These are phyloP conservation scores for Phalaenopsis hybrid DNA, from an alignment of 116 monocot genomes.

Conservation along the genomic window DNA sequence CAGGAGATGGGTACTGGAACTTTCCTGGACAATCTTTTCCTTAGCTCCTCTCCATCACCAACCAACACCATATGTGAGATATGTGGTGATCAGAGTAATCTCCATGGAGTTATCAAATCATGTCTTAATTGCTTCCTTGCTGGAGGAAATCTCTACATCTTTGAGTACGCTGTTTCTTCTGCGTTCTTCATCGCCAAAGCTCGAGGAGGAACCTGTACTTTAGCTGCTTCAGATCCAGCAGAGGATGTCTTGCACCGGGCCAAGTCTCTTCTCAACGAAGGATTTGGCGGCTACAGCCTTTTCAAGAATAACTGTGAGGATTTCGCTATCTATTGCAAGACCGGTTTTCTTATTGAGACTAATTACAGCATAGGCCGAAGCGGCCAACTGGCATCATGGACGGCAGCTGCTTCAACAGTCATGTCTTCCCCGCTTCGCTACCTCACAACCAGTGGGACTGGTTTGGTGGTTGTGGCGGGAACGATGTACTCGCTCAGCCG, in stretches of 20 bases:
- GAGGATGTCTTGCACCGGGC: conserved; percentile 59
- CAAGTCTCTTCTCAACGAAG: conserved; percentile 50
- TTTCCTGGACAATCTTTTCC: conserved; percentile 37
- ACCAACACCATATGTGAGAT: conserved; percentile 27
- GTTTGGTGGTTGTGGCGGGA: conserved; percentile 27
- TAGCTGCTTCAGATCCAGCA: conserved; percentile 49
- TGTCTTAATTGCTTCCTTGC: conserved; percentile 82
- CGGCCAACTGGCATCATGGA: conserved; percentile 53
- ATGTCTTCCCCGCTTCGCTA: conserved; percentile 46
- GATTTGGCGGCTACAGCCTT: conserved; percentile 65
- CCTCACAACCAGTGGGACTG: conserved; percentile 35
- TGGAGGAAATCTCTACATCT: conserved; percentile 58
- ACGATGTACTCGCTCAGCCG: conserved; percentile 54
- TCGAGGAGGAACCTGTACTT: conserved; percentile 86
- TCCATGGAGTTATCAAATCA: conserved; percentile 63
- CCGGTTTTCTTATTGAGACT: conserved; percentile 57
- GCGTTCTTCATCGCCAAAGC: conserved; percentile 71
- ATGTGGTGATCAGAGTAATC: conserved; percentile 58
- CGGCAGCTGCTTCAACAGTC: conserved; percentile 39
- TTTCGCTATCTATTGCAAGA: conserved; percentile 94
- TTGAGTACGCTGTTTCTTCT: conserved; percentile 51
- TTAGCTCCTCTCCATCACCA: conserved; percentile 53
- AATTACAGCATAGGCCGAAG: conserved; percentile 43
- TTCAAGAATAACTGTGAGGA: conserved; percentile 98
- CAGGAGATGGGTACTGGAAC: conserved; percentile 85